phyloP scores from a whole-genome alignment of 2,329 filamentous ascomycete species.

The Aureobasidium mangrovei region DNA sequence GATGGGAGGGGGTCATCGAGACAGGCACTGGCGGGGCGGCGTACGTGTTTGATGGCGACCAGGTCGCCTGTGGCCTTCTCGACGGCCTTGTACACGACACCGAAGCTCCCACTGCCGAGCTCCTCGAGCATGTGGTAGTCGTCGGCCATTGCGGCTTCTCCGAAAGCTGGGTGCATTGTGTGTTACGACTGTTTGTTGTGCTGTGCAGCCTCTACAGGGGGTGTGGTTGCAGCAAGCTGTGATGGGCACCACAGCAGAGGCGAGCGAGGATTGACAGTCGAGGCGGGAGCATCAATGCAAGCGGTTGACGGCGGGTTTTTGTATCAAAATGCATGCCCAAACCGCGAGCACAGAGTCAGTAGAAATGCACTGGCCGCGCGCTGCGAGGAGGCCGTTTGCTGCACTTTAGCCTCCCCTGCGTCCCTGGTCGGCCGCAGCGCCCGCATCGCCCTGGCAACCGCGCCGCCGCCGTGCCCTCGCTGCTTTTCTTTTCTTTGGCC shows the following conservation, averaged over 20 bases:
- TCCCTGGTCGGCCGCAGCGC: neutral
- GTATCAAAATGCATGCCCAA: neutral
- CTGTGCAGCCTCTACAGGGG: neutral
- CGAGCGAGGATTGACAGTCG: neutral
- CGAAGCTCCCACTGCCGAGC: constrained; percentile 95
- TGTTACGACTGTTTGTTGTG: neutral
- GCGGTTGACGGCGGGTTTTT: constrained; percentile 1
- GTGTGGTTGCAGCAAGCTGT: neutral
- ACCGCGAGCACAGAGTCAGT: neutral
- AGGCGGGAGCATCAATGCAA: constrained; percentile 8
- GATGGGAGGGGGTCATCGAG: neutral
- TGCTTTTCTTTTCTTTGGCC: neutral
- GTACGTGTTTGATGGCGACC: constrained; percentile 92
- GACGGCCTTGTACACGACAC: constrained; percentile 93
- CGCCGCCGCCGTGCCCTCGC: neutral
- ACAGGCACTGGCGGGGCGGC: constrained; percentile 26
- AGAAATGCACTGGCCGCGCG: neutral
- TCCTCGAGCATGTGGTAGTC: constrained; percentile 95
- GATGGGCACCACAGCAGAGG: neutral
- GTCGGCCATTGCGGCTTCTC: constrained; percentile 52
- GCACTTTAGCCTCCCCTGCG: neutral
- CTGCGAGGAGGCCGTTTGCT: neutral
- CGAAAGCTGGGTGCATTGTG: constrained; percentile 16
- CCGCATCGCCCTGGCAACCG: neutral
- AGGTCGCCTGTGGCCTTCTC: constrained; percentile 84